These are phyloP conservation scores for Leishmania gerbilli DNA, from an alignment of 208 protist species.

Conservation along the genomic window DNA sequence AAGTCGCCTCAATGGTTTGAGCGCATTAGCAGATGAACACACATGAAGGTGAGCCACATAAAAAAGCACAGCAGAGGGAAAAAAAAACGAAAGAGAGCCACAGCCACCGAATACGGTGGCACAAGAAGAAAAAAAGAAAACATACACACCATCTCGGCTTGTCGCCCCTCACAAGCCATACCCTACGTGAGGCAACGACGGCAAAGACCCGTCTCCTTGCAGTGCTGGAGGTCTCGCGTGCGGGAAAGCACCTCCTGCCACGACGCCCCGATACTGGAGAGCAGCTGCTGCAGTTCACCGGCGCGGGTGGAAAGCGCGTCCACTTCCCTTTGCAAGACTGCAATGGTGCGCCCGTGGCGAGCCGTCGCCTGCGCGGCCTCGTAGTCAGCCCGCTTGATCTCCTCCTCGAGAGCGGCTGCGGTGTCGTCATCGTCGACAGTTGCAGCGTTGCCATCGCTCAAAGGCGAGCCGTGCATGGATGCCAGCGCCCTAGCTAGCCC, in stretches of 20 bases:
- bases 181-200: constrained; percentile 4
- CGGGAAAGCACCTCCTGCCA: constrained; percentile 11
- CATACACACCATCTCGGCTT: not conserved
- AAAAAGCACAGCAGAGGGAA: not conserved
- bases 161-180: no score
- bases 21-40: not conserved
- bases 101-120: not conserved
- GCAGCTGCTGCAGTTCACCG: constrained; percentile 32
- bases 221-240: constrained; percentile 20
- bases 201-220: constrained; percentile 11
- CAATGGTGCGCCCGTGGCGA: constrained; percentile 22
- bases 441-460: not conserved
- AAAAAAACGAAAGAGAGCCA: not conserved
- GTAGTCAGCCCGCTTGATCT: constrained; percentile 37
- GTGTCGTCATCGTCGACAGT: not conserved
- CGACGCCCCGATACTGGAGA: constrained; percentile 6
- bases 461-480: not conserved
- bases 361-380: constrained; percentile 31
- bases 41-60: not conserved
- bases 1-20: not conserved
- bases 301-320: constrained; percentile 45
- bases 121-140: not conserved
- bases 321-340: constrained; percentile 53
- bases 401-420: constrained; percentile 17
- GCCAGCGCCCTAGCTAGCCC: not conserved